Percentiles rank a stretch among this genome's conserved stretches.
phyloP scores from a whole-genome alignment of 2,329 filamentous ascomycete species.

The Scolecobasidium constrictum region DNA sequence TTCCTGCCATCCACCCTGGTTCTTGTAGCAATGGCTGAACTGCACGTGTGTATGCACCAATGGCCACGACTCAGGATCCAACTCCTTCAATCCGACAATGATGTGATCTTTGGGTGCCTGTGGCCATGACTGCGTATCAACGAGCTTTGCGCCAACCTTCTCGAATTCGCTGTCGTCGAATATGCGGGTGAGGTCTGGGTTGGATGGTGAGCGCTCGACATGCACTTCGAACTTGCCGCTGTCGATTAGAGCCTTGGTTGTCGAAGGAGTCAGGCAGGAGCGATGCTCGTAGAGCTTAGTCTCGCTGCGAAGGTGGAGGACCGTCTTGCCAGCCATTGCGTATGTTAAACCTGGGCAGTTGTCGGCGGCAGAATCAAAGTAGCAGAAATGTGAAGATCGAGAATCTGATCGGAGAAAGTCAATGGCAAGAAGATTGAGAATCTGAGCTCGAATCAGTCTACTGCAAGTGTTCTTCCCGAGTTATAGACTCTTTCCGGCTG shows the following conservation, averaged over 20 bases:
- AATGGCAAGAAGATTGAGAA: too few relatives aligned
- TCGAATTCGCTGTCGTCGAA: constrained; percentile 30
- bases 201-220: constrained; percentile 27
- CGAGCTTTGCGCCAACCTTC: constrained; percentile 24
- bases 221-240: constrained; percentile 26
- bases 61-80: constrained; percentile 24
- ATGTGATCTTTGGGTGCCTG: constrained; percentile 24
- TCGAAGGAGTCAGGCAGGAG: constrained; percentile 26
- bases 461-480: too few relatives aligned
- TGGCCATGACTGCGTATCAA: constrained; percentile 27
- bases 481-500: too few relatives aligned
- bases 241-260: constrained; percentile 28
- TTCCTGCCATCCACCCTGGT: constrained; percentile 51
- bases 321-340: constrained; percentile 11
- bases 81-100: constrained; percentile 31
- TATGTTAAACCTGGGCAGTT: too few relatives aligned
- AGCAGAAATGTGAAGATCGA: too few relatives aligned
- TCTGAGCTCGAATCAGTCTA: too few relatives aligned
- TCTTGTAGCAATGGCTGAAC: constrained; percentile 33
- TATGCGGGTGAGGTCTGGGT: constrained; percentile 27
- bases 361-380: too few relatives aligned
- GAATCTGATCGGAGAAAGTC: too few relatives aligned
- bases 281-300: constrained; percentile 30
- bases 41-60: constrained; percentile 29
- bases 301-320: constrained; percentile 30